These are phyloP conservation scores for Sporopachydermia lactativora DNA, from an alignment of 805 yeast genomes.

Conservation along the genomic window DNA sequence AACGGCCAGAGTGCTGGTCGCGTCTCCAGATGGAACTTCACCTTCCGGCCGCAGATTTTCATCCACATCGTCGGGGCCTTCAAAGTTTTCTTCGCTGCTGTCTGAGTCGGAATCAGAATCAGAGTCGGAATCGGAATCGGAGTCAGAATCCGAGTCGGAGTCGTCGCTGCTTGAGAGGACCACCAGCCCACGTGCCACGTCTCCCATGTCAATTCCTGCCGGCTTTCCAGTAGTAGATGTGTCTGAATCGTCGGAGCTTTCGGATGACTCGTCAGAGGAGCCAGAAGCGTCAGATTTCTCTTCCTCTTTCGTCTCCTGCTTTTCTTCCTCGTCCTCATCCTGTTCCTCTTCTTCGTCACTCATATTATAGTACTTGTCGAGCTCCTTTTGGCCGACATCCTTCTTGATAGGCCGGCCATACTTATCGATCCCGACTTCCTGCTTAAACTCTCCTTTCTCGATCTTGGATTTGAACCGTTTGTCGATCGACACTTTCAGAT, in stretches of 20 bases:
- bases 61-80: constrained; percentile 34
- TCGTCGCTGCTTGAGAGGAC: constrained; percentile 20
- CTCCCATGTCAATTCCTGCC: constrained; percentile 18
- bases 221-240: too few relatives aligned
- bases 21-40: constrained; percentile 78
- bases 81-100: constrained; percentile 18
- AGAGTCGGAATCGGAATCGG: constrained; percentile 30
- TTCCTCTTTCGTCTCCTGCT: constrained; percentile 5
- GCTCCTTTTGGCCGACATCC: constrained; percentile 31
- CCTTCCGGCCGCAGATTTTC: constrained; percentile 41
- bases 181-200: constrained; percentile 58
- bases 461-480: constrained; percentile 68
- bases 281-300: constrained; percentile 9
- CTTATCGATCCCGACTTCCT: constrained; percentile 54
- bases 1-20: constrained; percentile 69
- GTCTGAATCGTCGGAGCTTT: constrained; percentile 6
- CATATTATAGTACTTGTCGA: constrained; percentile 53
- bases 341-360: constrained; percentile 25
- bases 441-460: constrained; percentile 41
- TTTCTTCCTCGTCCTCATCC: constrained; percentile 17
- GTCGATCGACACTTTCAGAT: constrained; percentile 67
- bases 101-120: constrained; percentile 28
- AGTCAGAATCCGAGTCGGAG: constrained; percentile 27
- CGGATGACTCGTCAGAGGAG: constrained; percentile 9
- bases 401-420: constrained; percentile 65